Conservation (phyloP, 2,329 filamentous ascomycete species). For the Trichoderma aggressivum region DNA sequence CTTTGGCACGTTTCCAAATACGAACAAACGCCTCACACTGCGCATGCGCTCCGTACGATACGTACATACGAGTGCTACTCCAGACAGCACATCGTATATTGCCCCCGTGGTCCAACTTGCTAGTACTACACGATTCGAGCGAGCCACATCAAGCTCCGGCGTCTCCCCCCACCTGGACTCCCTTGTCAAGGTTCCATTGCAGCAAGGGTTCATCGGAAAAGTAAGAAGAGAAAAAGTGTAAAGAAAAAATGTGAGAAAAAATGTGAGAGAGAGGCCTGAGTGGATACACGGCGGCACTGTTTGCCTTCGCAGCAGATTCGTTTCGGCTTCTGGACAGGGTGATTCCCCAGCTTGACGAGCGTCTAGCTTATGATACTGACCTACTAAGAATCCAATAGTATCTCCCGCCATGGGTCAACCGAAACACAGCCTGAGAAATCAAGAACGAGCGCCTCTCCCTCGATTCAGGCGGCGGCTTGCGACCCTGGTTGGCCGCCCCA, state of each 20-base stretch:
- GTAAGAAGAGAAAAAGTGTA: not conserved
- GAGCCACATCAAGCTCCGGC: constrained; percentile 11
- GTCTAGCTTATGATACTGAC: not conserved
- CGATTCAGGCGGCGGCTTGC: not conserved
- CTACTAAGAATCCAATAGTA: constrained; percentile 2
- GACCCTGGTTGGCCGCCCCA: not conserved
- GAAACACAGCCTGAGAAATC: not conserved
- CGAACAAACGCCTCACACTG: constrained; percentile 15
- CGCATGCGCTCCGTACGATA: constrained; percentile 13
- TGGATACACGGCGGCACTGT: not conserved
- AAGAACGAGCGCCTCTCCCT: not conserved
- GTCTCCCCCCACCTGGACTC: not conserved
- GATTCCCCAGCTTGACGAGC: not conserved
- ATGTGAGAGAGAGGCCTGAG: not conserved
- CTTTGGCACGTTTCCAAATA: constrained; percentile 11
- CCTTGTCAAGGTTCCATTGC: constrained; percentile 13
- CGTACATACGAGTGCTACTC: not conserved
- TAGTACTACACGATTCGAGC: constrained; percentile 12
- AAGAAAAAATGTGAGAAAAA: not conserved
- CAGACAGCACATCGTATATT: constrained; percentile 9
- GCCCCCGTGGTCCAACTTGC: constrained; percentile 12
- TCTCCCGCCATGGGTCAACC: constrained; percentile 1
- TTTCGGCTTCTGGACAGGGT: constrained; percentile 3
- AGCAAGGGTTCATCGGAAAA: constrained; percentile 14
- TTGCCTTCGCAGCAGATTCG: constrained; percentile 6